Conservation (phyloP, 2,329 filamentous ascomycete species). For the Penicillium crustosum region DNA sequence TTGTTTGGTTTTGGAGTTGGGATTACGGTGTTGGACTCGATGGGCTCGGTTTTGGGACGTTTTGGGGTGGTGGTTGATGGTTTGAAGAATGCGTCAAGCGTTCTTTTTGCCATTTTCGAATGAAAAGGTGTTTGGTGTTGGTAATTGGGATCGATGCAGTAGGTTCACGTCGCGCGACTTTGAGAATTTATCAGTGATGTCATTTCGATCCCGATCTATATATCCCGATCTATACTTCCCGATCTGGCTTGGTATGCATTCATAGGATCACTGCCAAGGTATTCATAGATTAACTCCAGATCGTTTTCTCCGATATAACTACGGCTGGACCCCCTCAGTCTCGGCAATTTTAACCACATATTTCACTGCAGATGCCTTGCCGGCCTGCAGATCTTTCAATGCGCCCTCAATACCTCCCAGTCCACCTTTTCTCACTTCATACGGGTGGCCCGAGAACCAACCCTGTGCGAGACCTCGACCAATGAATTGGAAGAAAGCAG, state of each 20-base stretch:
- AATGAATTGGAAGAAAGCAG: constrained; percentile 48
- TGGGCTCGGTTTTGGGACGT: constrained; percentile 31
- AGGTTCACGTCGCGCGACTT: not conserved
- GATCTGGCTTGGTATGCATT: not conserved
- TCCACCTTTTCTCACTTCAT: constrained; percentile 54
- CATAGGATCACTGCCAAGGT: not conserved
- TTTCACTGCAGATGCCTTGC: constrained; percentile 63
- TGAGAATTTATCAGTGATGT: constrained; percentile 15
- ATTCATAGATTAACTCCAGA: not conserved
- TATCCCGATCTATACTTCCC: constrained; percentile 12
- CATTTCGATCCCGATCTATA: constrained; percentile 16
- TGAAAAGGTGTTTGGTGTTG: not conserved
- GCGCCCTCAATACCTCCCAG: constrained; percentile 55
- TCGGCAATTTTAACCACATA: constrained; percentile 61
- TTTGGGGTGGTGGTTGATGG: constrained; percentile 48
- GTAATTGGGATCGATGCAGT: not conserved
- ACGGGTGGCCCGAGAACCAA: constrained; percentile 52
- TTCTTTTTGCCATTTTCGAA: constrained; percentile 53
- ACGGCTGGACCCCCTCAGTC: constrained; percentile 35
- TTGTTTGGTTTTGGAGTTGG: not conserved
- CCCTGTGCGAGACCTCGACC: constrained; percentile 50
- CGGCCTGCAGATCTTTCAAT: constrained; percentile 57
- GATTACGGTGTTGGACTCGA: not conserved
- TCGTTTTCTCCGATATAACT: not conserved
- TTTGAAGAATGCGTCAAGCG: constrained; percentile 68